These are phyloP conservation scores for Conidiobolus incongruus DNA, from an alignment of 371 early-diverging fungal species.

Conservation along the genomic window DNA sequence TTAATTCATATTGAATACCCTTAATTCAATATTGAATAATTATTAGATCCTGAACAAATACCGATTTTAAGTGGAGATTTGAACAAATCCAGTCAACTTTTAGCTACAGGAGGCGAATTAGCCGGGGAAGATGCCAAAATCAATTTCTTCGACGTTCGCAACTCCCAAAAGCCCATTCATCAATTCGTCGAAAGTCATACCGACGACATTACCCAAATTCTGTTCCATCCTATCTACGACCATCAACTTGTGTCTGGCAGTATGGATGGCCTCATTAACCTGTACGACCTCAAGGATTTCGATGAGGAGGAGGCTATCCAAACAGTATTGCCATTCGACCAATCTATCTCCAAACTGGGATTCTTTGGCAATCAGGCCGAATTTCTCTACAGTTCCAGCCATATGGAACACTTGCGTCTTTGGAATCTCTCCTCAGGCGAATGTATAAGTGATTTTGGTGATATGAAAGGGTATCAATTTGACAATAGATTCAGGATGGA, in stretches of 20 bases:
- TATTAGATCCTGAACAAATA: background rate
- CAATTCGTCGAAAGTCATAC: slow-evolving; percentile 63
- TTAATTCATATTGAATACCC: no score
- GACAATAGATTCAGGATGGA: no score
- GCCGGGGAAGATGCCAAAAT: slow-evolving; percentile 35
- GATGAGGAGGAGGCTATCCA: slow-evolving; percentile 77
- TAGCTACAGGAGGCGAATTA: slow-evolving; percentile 54
- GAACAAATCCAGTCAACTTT: slow-evolving; percentile 29
- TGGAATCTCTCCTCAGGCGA: no score
- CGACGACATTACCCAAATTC: slow-evolving; percentile 78
- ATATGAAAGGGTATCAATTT: no score
- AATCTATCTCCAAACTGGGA: slow-evolving; percentile 57
- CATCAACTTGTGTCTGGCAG: slow-evolving; percentile 37
- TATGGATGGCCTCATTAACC: slow-evolving; percentile 54
- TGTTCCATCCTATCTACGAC: slow-evolving; percentile 44
- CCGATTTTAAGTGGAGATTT: slow-evolving; percentile 19
- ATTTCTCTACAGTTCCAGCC: slow-evolving; percentile 64
- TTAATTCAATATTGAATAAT: no score
- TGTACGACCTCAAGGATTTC: slow-evolving; percentile 36
- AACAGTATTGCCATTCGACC: slow-evolving; percentile 53
- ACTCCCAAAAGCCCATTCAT: slow-evolving; percentile 14
- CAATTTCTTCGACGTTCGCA: slow-evolving; percentile 29
- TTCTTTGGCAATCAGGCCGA: slow-evolving; percentile 76
- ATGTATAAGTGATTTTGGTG: no score
- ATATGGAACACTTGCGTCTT: slow-evolving; percentile 71